Base-by-base conservation (phyloP, 768 basidiomycete species). In the Strobilomyces echinocephalus region DNA sequence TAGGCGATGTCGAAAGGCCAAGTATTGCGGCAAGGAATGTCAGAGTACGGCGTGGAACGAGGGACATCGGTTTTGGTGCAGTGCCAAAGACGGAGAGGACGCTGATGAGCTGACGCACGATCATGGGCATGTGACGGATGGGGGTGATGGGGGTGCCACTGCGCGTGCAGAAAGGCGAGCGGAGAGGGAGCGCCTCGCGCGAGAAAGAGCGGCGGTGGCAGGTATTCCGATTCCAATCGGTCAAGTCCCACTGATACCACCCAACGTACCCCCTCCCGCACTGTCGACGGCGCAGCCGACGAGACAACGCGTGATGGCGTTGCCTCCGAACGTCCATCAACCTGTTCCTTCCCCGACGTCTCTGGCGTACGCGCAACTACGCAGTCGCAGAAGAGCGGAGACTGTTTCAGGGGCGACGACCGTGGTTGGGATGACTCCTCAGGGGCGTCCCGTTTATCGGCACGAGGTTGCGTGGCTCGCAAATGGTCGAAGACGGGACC, bases 1-100 rank as follows among this genome's bases (percentile, higher is more conserved):
- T 65, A 71, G 97, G 47, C 76, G 95, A 60, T 99, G 97, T 72
- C 73, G 95, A 60, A 97, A 98, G 72, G 97, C 95, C 10, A 99
- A 99, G 70, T 99, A 98, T 68, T 98, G 97, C 63, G 92, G 92
- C 24, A 97, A 97, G 70, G 90, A 94, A 61, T 98, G 95, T 65
- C 95, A 97, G 74, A 92, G 89, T 60, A 89, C 86, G 16, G 95
- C 95, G 1, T 97, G 94, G 95, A 88, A 88, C 58, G 93, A 95
- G 62, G 95, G 95, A 0, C 95, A 97, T 68, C 76, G 95, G 52
- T 97, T 95, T 66, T 95, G 93, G 93, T 95, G 91, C 63, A 86
- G 82, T 55, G 87, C 83, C 11, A 78, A 78, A 49, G 81, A 82
- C 24, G 74, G 71, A 9, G 79, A 79, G 10, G 79, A 81, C 16